Evolutionary conservation across 2,329 filamentous ascomycete genomes (phyloP), one percentile per base, ranked within the genome.

Genomic region (Pseudogymnoascus sp.): DNA sequence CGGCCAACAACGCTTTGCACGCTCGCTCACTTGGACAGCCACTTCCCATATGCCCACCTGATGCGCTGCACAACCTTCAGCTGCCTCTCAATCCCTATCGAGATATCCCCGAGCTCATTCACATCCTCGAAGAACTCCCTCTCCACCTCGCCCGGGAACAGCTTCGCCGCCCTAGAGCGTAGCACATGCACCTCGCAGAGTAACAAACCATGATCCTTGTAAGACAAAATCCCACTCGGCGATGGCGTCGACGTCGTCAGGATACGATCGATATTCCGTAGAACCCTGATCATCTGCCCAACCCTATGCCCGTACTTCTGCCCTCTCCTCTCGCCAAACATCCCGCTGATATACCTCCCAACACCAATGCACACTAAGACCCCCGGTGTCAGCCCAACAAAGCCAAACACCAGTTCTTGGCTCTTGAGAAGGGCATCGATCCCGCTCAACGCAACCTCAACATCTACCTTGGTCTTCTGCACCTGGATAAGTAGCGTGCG

Each of bases 391-490:
- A 99, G 79, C 5, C 92, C 92, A 38, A 99, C 88, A 71, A 99
- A 96, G n/a, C 91, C 94, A 77, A 99, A 99, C 23, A 99, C 90
- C 59, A 99, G 82, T 73, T 99, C 93, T 73, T 99, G 94, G 71
- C 92, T 97, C 78, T 94, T 96, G 64, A 99, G 82, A 33, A 99
- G 82, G 35, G 91, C 86, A 78, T 99, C 93, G 67, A 99, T 99
- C 16, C 94, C 94, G 65, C 90, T 91, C 78, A 99, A 92, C 12
- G 94, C 94, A 65, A 97, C 87, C 75, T 99, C 94, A 11, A 99
- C 86, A 72, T 99, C 94, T 7, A 99, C 94, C 78, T 99, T 99
- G 21, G 94, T 97, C 81, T 99, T 99, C 72, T 99, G 94, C 38
- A 99, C 88, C 73, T 99, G 94, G 63, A 99, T 97, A 50, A 99